A percentile compares a stretch with the other conserved stretches of the same genome.
Evolutionary conservation across 768 basidiomycete species (phyloP).

Genomic region (Russula sp.): DNA sequence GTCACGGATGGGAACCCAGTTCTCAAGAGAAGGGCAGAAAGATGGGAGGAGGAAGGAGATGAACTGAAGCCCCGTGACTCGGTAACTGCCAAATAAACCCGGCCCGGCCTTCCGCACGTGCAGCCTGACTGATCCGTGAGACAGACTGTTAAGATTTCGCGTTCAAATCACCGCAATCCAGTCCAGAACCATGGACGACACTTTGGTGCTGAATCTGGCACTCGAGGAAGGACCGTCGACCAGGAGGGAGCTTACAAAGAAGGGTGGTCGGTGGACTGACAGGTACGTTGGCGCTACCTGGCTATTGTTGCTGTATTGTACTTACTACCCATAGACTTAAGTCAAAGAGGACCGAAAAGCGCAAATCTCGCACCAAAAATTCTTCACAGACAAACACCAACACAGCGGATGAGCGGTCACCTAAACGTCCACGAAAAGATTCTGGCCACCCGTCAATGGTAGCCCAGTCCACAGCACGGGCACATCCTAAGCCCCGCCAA

Average conservation of each 20-base stretch:
- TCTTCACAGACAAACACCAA: background rate
- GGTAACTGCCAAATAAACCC: too few species aligned
- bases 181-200: constrained; percentile 16
- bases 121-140: too few species aligned
- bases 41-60: too few species aligned
- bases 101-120: too few species aligned
- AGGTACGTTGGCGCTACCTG: constrained; percentile 13
- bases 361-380: constrained; percentile 9
- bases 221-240: constrained; percentile 15
- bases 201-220: constrained; percentile 20
- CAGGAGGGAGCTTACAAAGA: constrained; percentile 5
- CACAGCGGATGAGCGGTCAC: background rate
- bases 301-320: background rate
- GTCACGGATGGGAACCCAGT: constrained; percentile 12
- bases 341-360: constrained; percentile 22
- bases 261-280: constrained; percentile 24
- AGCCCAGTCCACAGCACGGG: background rate
- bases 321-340: constrained; percentile 18
- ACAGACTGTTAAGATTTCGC: background rate
- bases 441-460: background rate
- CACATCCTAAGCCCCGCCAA: constrained; percentile 12
- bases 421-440: constrained; percentile 20
- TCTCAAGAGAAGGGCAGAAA: too few species aligned
- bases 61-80: too few species aligned
- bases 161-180: background rate